Percentiles rank a stretch among this genome's conserved stretches.
phyloP scores from a whole-genome alignment of 2,329 filamentous ascomycete species.

The Alternaria triticimaculans region DNA sequence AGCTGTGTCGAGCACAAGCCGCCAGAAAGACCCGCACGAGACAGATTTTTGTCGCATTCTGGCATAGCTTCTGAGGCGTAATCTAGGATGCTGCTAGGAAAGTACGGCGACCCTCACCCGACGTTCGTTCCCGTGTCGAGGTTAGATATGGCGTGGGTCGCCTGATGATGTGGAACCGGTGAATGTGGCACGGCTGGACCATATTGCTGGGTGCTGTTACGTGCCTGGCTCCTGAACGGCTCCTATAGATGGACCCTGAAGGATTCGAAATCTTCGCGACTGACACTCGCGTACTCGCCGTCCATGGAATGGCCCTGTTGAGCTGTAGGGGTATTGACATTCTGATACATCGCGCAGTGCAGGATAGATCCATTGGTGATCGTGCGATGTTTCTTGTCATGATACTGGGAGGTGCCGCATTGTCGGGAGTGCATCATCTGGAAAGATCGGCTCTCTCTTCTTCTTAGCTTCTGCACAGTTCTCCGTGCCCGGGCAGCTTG shows the following conservation, averaged over 20 bases:
- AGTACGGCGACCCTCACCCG: constrained; percentile 6
- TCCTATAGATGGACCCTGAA: neutral
- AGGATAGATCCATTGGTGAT: neutral
- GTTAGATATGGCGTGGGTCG: constrained; percentile 3
- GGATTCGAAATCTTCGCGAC: neutral
- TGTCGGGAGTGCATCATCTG: neutral
- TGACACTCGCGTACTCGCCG: neutral
- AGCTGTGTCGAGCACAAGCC: constrained; percentile 1
- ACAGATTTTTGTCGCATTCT: constrained; percentile 7
- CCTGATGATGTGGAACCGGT: constrained; percentile 5
- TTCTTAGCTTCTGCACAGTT: neutral
- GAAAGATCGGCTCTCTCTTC: neutral
- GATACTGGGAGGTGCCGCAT: neutral
- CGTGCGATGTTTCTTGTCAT: neutral
- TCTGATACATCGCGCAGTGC: neutral
- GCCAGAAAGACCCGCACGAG: constrained; percentile 2
- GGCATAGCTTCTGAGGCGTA: constrained; percentile 1
- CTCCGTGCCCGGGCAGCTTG: neutral
- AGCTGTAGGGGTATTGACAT: neutral
- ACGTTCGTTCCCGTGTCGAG: constrained; percentile 5
- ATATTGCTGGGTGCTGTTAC: neutral
- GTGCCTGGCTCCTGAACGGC: constrained; percentile 1
- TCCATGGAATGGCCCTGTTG: neutral
- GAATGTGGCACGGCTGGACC: constrained; percentile 9
- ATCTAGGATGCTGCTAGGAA: constrained; percentile 5